Evolutionary conservation across 768 basidiomycete species (phyloP).

Genomic region (Serendipita sp.): DNA sequence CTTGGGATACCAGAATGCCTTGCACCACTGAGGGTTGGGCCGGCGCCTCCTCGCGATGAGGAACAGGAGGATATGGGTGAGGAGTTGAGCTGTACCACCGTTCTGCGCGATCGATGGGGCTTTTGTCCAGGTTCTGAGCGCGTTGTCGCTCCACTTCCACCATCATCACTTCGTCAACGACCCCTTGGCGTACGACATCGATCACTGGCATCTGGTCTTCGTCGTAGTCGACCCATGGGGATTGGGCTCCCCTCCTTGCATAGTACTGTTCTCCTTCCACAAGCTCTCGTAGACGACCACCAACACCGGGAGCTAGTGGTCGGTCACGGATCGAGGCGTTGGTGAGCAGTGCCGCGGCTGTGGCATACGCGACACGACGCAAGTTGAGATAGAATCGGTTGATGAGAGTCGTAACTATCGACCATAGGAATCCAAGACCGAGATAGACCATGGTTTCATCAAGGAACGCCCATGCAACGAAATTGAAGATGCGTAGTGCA

Average conservation of each 20-base stretch:
- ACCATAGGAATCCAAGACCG: not conserved
- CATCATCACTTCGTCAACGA: not conserved
- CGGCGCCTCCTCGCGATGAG: too few relatives aligned
- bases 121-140: not conserved
- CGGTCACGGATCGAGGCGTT: not conserved
- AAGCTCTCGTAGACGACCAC: not conserved
- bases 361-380: not conserved
- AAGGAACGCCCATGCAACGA: not conserved
- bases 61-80: too few relatives aligned
- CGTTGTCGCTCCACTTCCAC: not conserved
- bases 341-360: not conserved
- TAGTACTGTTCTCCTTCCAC: not conserved
- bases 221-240: not conserved
- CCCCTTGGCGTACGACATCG: not conserved
- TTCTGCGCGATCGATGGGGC: not conserved
- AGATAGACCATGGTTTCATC: not conserved
- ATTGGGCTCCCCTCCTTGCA: not conserved
- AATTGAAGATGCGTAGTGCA: not conserved
- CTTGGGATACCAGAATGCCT: not conserved
- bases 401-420: not conserved
- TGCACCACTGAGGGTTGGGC: too few relatives aligned
- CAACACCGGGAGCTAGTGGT: not conserved
- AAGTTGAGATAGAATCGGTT: conserved; percentile 2
- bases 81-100: too few relatives aligned
- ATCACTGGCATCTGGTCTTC: not conserved